These are phyloP conservation scores for Sextonia rubra DNA, from an alignment of 164 flowering plant species.

Conservation along the genomic window DNA sequence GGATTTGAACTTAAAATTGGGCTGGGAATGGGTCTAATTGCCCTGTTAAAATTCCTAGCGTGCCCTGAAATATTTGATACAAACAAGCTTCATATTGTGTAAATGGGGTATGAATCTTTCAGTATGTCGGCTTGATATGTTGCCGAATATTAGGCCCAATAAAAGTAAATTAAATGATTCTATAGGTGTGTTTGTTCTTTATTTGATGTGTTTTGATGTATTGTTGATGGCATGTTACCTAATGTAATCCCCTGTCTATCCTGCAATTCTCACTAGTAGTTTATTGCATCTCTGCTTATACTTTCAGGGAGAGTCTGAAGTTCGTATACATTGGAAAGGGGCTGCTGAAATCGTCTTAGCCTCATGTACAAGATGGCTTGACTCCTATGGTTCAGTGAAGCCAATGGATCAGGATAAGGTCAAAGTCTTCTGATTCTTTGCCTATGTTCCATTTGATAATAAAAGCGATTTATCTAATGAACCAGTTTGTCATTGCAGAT, in stretches of 20 bases:
- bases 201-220: not conserved
- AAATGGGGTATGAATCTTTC: too few species aligned
- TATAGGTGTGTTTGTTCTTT: too few species aligned
- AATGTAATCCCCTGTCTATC: not conserved
- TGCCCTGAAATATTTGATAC: too few species aligned
- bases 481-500: conserved; percentile 30
- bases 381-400: conserved; percentile 31
- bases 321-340: conserved; percentile 93
- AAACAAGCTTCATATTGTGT: too few species aligned
- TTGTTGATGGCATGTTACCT: not conserved
- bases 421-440: not conserved
- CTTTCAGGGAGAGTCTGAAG: conserved; percentile 57
- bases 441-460: not conserved
- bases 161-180: too few species aligned
- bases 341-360: conserved; percentile 91
- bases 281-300: not conserved
- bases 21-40: not conserved
- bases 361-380: conserved; percentile 58
- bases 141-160: too few species aligned
- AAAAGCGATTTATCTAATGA: not conserved
- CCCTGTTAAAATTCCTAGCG: too few species aligned
- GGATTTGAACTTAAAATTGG: not conserved
- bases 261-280: not conserved
- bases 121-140: too few species aligned
- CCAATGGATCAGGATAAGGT: conserved; percentile 68